phyloP scores from a whole-genome alignment of 2,329 filamentous ascomycete genomes.

The Arthrobotrys megalospora region DNA sequence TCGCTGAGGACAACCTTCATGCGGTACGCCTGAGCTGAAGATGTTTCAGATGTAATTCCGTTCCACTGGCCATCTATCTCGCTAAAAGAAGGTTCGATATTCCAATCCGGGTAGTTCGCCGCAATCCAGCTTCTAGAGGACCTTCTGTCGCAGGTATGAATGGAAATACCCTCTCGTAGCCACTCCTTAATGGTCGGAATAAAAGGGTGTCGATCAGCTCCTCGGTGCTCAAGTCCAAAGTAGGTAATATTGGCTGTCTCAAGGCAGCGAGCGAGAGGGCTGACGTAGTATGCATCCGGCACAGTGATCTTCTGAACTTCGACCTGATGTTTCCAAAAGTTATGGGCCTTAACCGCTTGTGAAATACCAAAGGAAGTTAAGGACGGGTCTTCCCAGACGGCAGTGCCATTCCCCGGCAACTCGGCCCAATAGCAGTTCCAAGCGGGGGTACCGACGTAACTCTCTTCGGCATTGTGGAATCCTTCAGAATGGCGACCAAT shows the following conservation, averaged over 20 bases:
- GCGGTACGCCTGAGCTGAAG: conserved; percentile 71
- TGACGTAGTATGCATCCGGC: conserved; percentile 76
- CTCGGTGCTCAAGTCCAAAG: conserved; percentile 71
- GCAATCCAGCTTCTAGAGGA: conserved; percentile 73
- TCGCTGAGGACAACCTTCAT: conserved; percentile 72
- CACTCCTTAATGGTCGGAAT: conserved; percentile 75
- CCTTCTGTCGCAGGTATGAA: conserved; percentile 78
- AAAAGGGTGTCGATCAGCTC: conserved; percentile 70
- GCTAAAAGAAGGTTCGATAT: conserved; percentile 74
- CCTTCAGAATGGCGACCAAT: conserved; percentile 80
- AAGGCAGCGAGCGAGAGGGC: conserved; percentile 75
- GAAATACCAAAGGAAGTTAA: conserved; percentile 74
- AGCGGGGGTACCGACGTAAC: conserved; percentile 77
- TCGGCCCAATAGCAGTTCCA: conserved; percentile 81
- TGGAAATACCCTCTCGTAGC: conserved; percentile 76
- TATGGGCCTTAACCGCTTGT: conserved; percentile 74
- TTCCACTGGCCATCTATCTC: conserved; percentile 73
- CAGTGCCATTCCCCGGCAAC: conserved; percentile 75
- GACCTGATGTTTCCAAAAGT: conserved; percentile 74
- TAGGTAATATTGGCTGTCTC: conserved; percentile 77
- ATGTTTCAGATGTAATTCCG: conserved; percentile 70
- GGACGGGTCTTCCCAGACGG: conserved; percentile 75
- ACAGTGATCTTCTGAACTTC: conserved; percentile 72
- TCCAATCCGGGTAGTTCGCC: conserved; percentile 71
- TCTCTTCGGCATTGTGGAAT: conserved; percentile 75